Conservation (phyloP, 257 asterid genomes). For the Plantago ovata region DNA sequence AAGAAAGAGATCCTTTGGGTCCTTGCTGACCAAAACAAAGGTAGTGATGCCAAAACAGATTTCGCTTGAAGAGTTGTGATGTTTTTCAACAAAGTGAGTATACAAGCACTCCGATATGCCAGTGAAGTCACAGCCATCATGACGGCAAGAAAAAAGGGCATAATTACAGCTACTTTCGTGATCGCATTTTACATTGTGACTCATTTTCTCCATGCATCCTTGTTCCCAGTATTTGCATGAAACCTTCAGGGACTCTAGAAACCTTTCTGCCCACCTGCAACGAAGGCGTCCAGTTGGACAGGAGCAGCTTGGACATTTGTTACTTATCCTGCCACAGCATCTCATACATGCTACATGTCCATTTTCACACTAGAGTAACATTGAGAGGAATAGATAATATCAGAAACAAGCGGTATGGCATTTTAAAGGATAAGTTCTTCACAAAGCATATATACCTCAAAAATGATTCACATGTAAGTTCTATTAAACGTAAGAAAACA, state of each 20-base stretch:
- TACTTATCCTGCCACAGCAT: no score
- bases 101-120: constrained; percentile 31
- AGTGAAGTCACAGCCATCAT: constrained; percentile 26
- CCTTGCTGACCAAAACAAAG: constrained; percentile 16
- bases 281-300: constrained; percentile 21
- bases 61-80: constrained; percentile 17
- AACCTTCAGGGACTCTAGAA: constrained; percentile 49
- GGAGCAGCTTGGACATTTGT: no score
- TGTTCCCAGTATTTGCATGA: constrained; percentile 37
- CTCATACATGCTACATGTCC: no score
- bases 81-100: constrained; percentile 37
- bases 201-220: constrained; percentile 52
- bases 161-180: constrained; percentile 51
- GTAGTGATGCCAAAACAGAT: no score
- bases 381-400: no score
- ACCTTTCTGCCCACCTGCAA: constrained; percentile 68
- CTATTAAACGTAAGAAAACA: no score
- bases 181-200: constrained; percentile 33
- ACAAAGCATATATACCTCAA: no score
- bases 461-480: no score
- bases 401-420: no score
- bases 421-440: no score
- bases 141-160: constrained; percentile 60
- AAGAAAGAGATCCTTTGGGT: constrained; percentile 33
- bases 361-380: no score